phyloP scores from a whole-genome alignment of 208 protist species.

The Acanthamoeba lugdunensis region DNA sequence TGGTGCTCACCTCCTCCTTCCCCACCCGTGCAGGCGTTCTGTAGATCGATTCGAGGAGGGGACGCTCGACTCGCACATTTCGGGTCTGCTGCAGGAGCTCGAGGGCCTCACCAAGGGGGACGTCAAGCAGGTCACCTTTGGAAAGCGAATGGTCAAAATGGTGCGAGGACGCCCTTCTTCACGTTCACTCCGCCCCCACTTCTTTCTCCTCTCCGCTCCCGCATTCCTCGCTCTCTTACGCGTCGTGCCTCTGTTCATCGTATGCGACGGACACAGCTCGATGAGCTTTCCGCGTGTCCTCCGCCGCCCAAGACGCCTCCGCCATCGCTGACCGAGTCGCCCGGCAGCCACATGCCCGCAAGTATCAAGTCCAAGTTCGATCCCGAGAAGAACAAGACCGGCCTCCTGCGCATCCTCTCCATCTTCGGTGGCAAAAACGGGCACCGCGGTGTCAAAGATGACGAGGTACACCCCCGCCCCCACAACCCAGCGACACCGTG shows the following conservation, averaged over 20 bases:
- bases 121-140: constrained; percentile 61
- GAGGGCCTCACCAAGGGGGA: constrained; percentile 41
- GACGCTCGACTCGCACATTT: constrained; percentile 11
- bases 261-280: background rate
- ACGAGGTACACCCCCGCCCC: background rate
- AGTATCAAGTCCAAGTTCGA: constrained; percentile 16
- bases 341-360: background rate
- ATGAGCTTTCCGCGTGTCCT: constrained; percentile 18
- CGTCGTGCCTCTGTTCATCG: no score
- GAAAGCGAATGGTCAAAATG: constrained; percentile 33
- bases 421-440: constrained; percentile 42
- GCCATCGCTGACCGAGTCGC: background rate
- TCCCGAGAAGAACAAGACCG: constrained; percentile 56
- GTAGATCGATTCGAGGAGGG: background rate
- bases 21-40: background rate
- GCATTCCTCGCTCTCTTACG: no score
- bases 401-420: constrained; percentile 42
- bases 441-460: background rate
- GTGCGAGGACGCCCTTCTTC: background rate
- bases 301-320: constrained; percentile 34
- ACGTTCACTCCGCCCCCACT: background rate
- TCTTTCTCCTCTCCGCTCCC: background rate
- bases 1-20: background rate
- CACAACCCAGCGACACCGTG: no score
- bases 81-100: background rate